These are phyloP conservation scores for Bipolaris zeicola DNA, from an alignment of 2,329 filamentous ascomycete genomes.

Conservation along the genomic window DNA sequence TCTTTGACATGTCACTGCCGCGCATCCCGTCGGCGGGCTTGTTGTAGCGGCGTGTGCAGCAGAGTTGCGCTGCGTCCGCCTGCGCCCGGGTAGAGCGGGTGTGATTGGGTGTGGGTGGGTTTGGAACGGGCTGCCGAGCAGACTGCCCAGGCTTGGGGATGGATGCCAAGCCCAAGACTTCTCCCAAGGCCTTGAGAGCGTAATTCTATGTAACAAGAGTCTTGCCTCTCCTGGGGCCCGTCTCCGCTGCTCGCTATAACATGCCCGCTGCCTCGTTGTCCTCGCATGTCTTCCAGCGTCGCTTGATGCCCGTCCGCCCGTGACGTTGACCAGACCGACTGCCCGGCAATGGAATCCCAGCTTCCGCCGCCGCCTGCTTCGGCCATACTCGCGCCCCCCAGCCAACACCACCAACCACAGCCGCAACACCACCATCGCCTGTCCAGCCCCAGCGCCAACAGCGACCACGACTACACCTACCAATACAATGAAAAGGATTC, in stretches of 20 bases:
- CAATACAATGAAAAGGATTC: conserved; percentile 30
- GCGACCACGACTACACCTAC: conserved; percentile 11
- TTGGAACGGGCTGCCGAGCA: conserved; percentile 24
- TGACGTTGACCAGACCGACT: conserved; percentile 26
- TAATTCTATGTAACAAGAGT: conserved; percentile 41
- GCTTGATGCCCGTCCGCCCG: conserved; percentile 34
- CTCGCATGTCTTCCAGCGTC: conserved; percentile 22
- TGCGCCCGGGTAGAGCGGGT: conserved; percentile 1
- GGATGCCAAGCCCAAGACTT: conserved; percentile 41
- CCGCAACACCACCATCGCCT: background rate
- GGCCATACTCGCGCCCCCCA: conserved; percentile 30
- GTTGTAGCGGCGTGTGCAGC: conserved; percentile 21
- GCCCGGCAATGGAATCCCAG: conserved; percentile 41
- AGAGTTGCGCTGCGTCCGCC: conserved; percentile 9
- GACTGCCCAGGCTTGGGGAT: conserved; percentile 36
- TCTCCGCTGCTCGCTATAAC: conserved; percentile 39
- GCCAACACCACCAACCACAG: conserved; percentile 8
- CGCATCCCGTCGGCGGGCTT: conserved; percentile 32
- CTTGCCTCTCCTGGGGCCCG: conserved; percentile 44
- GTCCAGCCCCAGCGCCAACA: background rate
- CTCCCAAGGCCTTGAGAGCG: conserved; percentile 41
- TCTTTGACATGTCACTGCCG: conserved; percentile 25
- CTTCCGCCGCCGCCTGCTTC: conserved; percentile 36
- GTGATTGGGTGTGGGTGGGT: conserved; percentile 31
- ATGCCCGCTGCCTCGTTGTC: conserved; percentile 38